These are phyloP conservation scores for Sodiomyces alkalinus DNA, from an alignment of 2,329 filamentous ascomycete species.

Conservation along the genomic window DNA sequence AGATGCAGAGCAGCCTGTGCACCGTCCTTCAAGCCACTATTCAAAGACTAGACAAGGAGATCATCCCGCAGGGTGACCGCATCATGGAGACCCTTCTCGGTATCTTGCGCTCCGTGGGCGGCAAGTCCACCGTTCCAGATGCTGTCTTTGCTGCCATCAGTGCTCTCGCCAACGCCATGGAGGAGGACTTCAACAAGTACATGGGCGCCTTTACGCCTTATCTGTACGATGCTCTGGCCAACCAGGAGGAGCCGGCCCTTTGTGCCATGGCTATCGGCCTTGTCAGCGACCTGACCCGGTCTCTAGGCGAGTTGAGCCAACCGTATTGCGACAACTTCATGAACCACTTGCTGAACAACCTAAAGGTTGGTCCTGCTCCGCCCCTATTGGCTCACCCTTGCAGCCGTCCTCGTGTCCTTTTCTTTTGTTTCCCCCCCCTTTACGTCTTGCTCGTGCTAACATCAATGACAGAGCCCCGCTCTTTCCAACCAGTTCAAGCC, in stretches of 20 bases:
- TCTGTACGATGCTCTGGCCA: slow-evolving; percentile 84
- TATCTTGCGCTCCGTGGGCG: slow-evolving; percentile 59
- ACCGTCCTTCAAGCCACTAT: slow-evolving; percentile 88
- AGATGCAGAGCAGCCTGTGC: slow-evolving; percentile 92
- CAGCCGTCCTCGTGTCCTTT: slow-evolving; percentile 5
- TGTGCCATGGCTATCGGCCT: slow-evolving; percentile 97
- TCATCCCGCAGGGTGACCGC: slow-evolving; percentile 75
- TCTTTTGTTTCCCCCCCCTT: slow-evolving; percentile 1
- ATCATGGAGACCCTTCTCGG: slow-evolving; percentile 86
- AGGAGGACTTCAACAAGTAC: slow-evolving; percentile 90
- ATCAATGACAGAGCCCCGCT: slow-evolving; percentile 48
- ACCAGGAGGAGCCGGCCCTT: slow-evolving; percentile 86
- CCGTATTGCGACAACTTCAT: slow-evolving; percentile 96
- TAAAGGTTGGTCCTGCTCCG: slow-evolving; percentile 44
- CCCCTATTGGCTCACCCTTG: not conserved
- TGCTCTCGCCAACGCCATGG: slow-evolving; percentile 77
- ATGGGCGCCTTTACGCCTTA: slow-evolving; percentile 92
- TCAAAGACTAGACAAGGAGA: slow-evolving; percentile 78
- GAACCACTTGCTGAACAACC: slow-evolving; percentile 90
- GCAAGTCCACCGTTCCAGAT: slow-evolving; percentile 89
- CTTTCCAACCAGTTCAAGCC: slow-evolving; percentile 95
- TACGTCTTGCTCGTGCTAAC: slow-evolving; percentile 16
- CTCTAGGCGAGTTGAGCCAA: slow-evolving; percentile 77
- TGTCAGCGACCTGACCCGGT: slow-evolving; percentile 90
- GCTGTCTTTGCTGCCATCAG: slow-evolving; percentile 86